Percentiles rank a stretch among this genome's conserved stretches.
Evolutionary conservation across 2,329 filamentous ascomycete genomes (phyloP).

Genomic region (Pestalotiopsis sp.): DNA sequence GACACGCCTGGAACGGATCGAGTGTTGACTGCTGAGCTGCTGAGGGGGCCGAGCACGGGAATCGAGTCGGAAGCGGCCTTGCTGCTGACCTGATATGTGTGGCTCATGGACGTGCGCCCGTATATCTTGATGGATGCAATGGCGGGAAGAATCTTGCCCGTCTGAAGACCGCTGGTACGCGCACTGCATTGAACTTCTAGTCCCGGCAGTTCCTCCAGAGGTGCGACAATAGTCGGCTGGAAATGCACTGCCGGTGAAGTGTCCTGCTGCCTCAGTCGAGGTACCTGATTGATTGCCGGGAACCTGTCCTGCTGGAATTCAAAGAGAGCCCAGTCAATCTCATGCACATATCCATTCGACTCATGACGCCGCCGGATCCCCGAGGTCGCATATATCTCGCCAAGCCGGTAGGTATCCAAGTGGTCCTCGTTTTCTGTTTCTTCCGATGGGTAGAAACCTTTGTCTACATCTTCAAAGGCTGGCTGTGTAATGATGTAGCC

Average conservation of each 20-base stretch:
- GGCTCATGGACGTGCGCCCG: slow-evolving; percentile 78
- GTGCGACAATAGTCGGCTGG: slow-evolving; percentile 61
- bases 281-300: slow-evolving; percentile 73
- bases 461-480: slow-evolving; percentile 82
- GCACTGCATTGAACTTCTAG: slow-evolving; percentile 86
- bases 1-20: slow-evolving; percentile 31
- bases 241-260: slow-evolving; percentile 36
- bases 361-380: slow-evolving; percentile 78
- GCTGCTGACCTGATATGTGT: slow-evolving; percentile 65
- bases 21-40: slow-evolving; percentile 17
- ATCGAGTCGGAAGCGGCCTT: slow-evolving; percentile 22
- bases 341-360: slow-evolving; percentile 74
- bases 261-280: slow-evolving; percentile 30
- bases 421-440: slow-evolving; percentile 80
- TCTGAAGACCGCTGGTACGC: slow-evolving; percentile 81
- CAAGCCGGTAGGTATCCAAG: slow-evolving; percentile 77
- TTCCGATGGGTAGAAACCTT: slow-evolving; percentile 77
- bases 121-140: slow-evolving; percentile 87
- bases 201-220: slow-evolving; percentile 66
- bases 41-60: slow-evolving; percentile 12
- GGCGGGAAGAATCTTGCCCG: slow-evolving; percentile 74
- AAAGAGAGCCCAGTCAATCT: slow-evolving; percentile 95
- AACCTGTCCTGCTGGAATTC: slow-evolving; percentile 73
- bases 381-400: slow-evolving; percentile 86
- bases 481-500: slow-evolving; percentile 88